Evolutionary conservation across 495 filamentous ascomycete genomes (phyloP).

Genomic region (Parachaetomium inaequale): DNA sequence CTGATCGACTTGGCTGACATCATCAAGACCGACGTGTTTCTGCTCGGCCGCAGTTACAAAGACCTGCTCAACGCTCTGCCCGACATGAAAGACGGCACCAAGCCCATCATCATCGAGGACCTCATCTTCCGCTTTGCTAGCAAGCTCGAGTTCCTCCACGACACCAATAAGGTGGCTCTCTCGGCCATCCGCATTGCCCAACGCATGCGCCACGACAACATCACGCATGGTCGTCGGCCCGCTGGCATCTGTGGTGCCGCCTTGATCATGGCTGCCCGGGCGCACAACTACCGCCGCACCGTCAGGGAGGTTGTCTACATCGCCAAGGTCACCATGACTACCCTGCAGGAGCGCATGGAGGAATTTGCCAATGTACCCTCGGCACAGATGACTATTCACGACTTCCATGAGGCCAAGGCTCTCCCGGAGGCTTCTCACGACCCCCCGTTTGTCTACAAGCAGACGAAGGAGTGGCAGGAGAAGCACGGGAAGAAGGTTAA

Average conservation of each 20-base stretch:
- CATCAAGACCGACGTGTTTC: constrained; percentile 84
- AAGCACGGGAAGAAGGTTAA: constrained; percentile 46
- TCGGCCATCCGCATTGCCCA: constrained; percentile 81
- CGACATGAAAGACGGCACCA: constrained; percentile 45
- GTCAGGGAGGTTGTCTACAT: constrained; percentile 92
- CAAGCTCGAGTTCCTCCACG: constrained; percentile 79
- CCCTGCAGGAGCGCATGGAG: constrained; percentile 80
- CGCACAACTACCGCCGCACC: constrained; percentile 94
- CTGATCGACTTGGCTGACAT: constrained; percentile 94
- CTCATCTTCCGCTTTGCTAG: constrained; percentile 85
- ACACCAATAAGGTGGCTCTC: constrained; percentile 74
- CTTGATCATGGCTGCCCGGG: constrained; percentile 88
- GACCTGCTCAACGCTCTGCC: constrained; percentile 66
- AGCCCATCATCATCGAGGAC: constrained; percentile 71
- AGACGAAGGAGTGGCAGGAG: constrained; percentile 50
- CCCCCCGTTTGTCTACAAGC: constrained; percentile 76
- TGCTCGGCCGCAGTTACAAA: constrained; percentile 79
- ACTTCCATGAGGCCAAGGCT: constrained; percentile 65
- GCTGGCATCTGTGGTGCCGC: constrained; percentile 93
- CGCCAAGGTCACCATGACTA: constrained; percentile 89
- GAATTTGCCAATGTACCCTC: constrained; percentile 84
- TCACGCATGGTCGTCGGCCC: constrained; percentile 85
- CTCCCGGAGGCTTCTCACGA: constrained; percentile 57
- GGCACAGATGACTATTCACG: constrained; percentile 74
- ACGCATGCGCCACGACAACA: constrained; percentile 95